Base-by-base conservation (phyloP, 2,329 filamentous ascomycete species). In the Fusarium poae region DNA sequence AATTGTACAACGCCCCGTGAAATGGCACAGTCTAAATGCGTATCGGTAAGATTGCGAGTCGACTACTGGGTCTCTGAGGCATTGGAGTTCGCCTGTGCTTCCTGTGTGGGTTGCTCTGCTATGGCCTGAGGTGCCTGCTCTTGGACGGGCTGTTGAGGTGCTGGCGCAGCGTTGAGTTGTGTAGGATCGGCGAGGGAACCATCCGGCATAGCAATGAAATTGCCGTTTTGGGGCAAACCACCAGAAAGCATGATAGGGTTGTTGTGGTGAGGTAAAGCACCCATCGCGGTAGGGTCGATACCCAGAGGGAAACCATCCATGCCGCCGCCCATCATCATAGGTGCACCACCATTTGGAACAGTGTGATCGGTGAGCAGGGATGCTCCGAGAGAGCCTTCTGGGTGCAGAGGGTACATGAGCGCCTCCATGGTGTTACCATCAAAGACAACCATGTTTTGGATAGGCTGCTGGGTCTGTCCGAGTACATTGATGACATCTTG, bases 401-500 rank as follows among this genome's bases (percentile, higher is more conserved):
- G 92, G 76, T 97, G 93, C 42, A 98, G 83, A 3, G 93, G 86
- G 77, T 96, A 97, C 70, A 96, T 89, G 3, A 89, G 89, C 0
- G 91, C 92, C 69, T 92, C 88, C 79, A 92, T 92, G 45, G 85
- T 87, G 72, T 93, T 92, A 16, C 94, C 94, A 77, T 98, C 94
- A 74, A 98, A 97, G 21, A 98, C 83, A 50, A 97, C 87, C 77
- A 97, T 89, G 79, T 99, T 99, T 81, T 99, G 96, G 42, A 99
- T 91, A 1, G 96, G 96, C 79, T 97, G 96, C 81, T 98, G 94
- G 40, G 92, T 89, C 77, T 92, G 89, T 49, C 94, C 93, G 8
- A 98, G 86, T 32, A 97, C 94, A 75, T 98, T 98, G 81, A 99
- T 98, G 52, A 97, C 94, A 77, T 99, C 96, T 80, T 99, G 96